Percentiles rank a stretch among this genome's conserved stretches.
Conservation (phyloP, 2,329 filamentous ascomycete genomes). For the Harringtonia aguacate region DNA sequence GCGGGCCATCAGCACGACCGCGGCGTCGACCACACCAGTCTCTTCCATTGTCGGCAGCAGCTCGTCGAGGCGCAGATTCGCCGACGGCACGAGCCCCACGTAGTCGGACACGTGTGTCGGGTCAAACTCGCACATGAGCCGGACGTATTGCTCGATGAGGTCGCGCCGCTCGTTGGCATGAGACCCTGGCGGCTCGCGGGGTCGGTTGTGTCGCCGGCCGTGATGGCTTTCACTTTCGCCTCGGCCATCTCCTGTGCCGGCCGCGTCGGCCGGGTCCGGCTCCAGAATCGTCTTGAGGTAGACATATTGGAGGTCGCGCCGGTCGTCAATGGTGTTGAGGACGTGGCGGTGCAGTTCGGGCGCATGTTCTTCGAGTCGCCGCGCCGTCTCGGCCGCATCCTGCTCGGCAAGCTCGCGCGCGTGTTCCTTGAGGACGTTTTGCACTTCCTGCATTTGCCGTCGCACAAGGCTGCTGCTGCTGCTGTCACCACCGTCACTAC, state of each 20-base stretch:
- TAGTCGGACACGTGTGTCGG: slow-evolving; percentile 77
- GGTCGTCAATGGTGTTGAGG: slow-evolving; percentile 49
- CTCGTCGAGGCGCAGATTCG: slow-evolving; percentile 67
- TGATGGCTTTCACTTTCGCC: not conserved
- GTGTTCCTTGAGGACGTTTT: slow-evolving; percentile 53
- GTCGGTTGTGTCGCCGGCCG: not conserved
- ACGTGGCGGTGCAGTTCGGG: slow-evolving; percentile 56
- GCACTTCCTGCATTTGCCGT: slow-evolving; percentile 64
- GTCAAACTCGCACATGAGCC: slow-evolving; percentile 82
- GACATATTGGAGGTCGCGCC: slow-evolving; percentile 57
- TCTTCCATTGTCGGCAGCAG: slow-evolving; percentile 82
- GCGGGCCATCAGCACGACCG: slow-evolving; percentile 78
- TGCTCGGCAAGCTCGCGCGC: slow-evolving; percentile 56
- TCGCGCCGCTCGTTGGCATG: slow-evolving; percentile 30
- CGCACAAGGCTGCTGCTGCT: slow-evolving; percentile 40
- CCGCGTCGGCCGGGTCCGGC: slow-evolving; percentile 1
- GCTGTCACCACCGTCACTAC: not conserved
- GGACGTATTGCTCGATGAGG: slow-evolving; percentile 76
- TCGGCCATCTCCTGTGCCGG: not conserved
- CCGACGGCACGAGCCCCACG: slow-evolving; percentile 62
- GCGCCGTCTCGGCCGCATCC: slow-evolving; percentile 54
- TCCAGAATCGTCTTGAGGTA: slow-evolving; percentile 73
- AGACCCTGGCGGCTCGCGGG: slow-evolving; percentile 18
- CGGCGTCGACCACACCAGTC: slow-evolving; percentile 83
- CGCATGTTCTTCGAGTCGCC: slow-evolving; percentile 50